Evolutionary conservation across 495 filamentous ascomycete genomes (phyloP).

Genomic region (Thermothielavioides terrestris): DNA sequence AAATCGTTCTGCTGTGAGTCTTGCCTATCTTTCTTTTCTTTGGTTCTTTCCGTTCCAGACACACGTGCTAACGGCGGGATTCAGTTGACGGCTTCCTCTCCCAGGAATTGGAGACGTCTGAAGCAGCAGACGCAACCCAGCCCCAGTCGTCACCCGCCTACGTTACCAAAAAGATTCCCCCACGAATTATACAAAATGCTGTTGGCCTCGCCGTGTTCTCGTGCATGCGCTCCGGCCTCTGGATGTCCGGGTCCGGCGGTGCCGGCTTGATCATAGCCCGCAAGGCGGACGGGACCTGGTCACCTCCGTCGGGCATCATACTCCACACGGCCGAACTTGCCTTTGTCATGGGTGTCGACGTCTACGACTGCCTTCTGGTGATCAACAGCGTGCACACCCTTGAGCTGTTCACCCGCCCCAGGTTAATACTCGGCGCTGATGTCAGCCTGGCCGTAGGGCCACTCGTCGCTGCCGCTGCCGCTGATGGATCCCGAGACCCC

Average conservation of each 20-base stretch:
- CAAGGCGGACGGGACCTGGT: slow-evolving; percentile 77
- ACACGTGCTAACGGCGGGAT: not conserved
- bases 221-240: slow-evolving; percentile 84
- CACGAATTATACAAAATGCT: slow-evolving; percentile 71
- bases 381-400: slow-evolving; percentile 78
- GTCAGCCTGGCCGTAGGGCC: slow-evolving; percentile 71
- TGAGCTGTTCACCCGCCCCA: slow-evolving; percentile 68
- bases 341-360: slow-evolving; percentile 84
- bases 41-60: no score
- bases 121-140: slow-evolving; percentile 15
- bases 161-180: slow-evolving; percentile 74
- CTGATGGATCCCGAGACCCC: slow-evolving; percentile 63
- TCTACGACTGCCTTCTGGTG: slow-evolving; percentile 87
- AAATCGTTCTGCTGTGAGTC: slow-evolving; percentile 67
- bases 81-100: slow-evolving; percentile 43
- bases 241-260: slow-evolving; percentile 80
- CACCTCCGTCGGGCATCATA: slow-evolving; percentile 77
- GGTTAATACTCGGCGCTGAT: slow-evolving; percentile 70
- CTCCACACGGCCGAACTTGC: slow-evolving; percentile 78
- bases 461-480: slow-evolving; percentile 68
- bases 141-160: slow-evolving; percentile 31
- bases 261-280: slow-evolving; percentile 75
- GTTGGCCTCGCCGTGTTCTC: slow-evolving; percentile 88
- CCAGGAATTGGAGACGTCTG: slow-evolving; percentile 21
- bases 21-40: not conserved